Evolutionary conservation across 2,329 filamentous ascomycete species (phyloP).

Genomic region (Teratosphaeria pseudoeucalypti): DNA sequence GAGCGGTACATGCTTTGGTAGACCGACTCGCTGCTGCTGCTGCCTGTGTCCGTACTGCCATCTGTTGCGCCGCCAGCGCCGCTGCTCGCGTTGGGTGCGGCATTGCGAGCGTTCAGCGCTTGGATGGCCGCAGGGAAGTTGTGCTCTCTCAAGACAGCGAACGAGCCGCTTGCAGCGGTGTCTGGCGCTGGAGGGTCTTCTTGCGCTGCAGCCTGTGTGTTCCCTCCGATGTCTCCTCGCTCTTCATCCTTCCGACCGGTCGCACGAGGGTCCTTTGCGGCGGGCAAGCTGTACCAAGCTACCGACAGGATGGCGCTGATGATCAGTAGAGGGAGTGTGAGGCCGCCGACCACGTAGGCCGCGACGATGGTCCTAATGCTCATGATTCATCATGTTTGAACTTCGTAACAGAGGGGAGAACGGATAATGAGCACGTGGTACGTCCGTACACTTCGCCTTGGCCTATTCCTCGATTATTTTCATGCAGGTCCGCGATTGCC

Average conservation of each 20-base stretch:
- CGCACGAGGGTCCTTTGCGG: not conserved
- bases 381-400: slow-evolving; percentile 12
- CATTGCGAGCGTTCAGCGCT: slow-evolving; percentile 13
- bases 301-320: slow-evolving; percentile 46
- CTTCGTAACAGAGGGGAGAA: not conserved
- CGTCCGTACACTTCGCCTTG: not conserved
- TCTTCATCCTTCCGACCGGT: not conserved
- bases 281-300: not conserved
- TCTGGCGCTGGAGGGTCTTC: slow-evolving; percentile 8
- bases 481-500: too few relatives aligned
- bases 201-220: slow-evolving; percentile 1
- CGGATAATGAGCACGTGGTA: not conserved
- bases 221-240: not conserved
- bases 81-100: not conserved
- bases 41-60: slow-evolving; percentile 5
- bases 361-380: slow-evolving; percentile 49
- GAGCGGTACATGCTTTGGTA: slow-evolving; percentile 98
- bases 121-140: slow-evolving; percentile 21
- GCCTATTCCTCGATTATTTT: not conserved
- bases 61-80: slow-evolving; percentile 1
- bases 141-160: slow-evolving; percentile 23
- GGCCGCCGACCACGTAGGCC: slow-evolving; percentile 73
- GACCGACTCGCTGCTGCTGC: slow-evolving; percentile 56
- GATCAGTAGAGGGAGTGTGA: slow-evolving; percentile 75
- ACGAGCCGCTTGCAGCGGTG: slow-evolving; percentile 20